Evolutionary conservation across 176 grass and related monocot species (phyloP).

Genomic region (Olyra latifolia): DNA sequence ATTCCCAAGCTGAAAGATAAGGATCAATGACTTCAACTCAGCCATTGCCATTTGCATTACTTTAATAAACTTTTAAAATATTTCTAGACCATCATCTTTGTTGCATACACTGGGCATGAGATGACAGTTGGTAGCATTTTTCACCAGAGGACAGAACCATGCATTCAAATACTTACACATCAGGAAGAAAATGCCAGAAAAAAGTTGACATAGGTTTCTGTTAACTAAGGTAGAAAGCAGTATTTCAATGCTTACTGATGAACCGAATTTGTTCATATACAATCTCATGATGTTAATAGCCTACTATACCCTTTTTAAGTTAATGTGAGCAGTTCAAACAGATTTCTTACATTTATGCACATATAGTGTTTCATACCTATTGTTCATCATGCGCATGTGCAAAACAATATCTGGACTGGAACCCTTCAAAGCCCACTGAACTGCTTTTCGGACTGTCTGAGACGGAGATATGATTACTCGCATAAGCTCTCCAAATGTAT

Average conservation of each 20-base stretch:
- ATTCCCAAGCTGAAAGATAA: neutral
- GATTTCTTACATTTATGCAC: neutral
- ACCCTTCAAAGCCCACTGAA: conserved; percentile 70
- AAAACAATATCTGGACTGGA: conserved; percentile 69
- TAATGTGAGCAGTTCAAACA: neutral
- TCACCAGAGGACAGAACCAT: neutral
- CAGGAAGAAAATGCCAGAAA: conserved; percentile 11
- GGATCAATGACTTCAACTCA: neutral
- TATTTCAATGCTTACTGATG: neutral
- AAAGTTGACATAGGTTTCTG: neutral
- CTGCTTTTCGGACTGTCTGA: conserved; percentile 50
- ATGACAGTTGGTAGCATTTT: neutral
- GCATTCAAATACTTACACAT: neutral
- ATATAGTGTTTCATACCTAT: conserved; percentile 54
- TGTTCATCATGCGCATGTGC: conserved; percentile 89
- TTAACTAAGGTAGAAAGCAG: neutral
- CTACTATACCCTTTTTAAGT: conserved; percentile 1
- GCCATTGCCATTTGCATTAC: neutral
- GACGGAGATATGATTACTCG: conserved; percentile 65
- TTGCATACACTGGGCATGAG: neutral
- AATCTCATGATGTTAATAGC: conserved; percentile 13
- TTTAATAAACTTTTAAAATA: conserved; percentile 2
- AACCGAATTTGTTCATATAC: neutral
- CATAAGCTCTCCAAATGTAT: conserved; percentile 93
- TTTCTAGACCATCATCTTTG: neutral